These are phyloP conservation scores for Crithidia fasciculata DNA, from an alignment of 208 protist species.

Conservation along the genomic window DNA sequence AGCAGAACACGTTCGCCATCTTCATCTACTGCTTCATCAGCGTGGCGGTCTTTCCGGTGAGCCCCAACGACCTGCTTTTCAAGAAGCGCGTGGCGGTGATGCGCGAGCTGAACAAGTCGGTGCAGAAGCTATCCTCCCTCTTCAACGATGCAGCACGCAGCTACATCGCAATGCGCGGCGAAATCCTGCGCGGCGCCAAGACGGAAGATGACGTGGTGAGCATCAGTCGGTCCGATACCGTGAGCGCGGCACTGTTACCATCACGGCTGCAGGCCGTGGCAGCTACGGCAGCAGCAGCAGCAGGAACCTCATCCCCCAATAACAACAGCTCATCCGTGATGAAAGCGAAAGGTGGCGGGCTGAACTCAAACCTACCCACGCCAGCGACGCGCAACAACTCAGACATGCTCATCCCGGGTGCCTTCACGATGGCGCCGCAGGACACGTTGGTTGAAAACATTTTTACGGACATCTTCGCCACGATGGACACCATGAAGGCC, in stretches of 20 bases:
- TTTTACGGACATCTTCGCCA: constrained; percentile 47
- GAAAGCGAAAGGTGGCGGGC: background rate
- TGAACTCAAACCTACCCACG: background rate
- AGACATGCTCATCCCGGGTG: constrained; percentile 30
- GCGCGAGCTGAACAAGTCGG: constrained; percentile 35
- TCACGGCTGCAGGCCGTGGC: no score
- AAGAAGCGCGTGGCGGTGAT: constrained; percentile 61
- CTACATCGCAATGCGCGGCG: constrained; percentile 27
- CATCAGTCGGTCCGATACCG: constrained; percentile 2
- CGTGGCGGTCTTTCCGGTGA: constrained; percentile 68
- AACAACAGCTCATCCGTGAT: background rate
- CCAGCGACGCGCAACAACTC: background rate
- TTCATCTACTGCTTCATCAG: constrained; percentile 84
- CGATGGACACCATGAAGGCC: constrained; percentile 53
- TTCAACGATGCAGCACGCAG: constrained; percentile 51
- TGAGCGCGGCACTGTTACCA: background rate
- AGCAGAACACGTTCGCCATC: constrained; percentile 86
- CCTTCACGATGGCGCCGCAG: constrained; percentile 60
- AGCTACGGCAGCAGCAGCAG: background rate
- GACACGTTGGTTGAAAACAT: constrained; percentile 49
- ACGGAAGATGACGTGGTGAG: constrained; percentile 25
- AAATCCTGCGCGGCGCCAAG: constrained; percentile 11
- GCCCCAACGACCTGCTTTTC: constrained; percentile 60
- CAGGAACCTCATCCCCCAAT: constrained; percentile 14
- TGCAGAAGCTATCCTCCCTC: constrained; percentile 57